Base-by-base conservation (phyloP, 2,329 filamentous ascomycete genomes). In the Colletotrichum destructivum region DNA sequence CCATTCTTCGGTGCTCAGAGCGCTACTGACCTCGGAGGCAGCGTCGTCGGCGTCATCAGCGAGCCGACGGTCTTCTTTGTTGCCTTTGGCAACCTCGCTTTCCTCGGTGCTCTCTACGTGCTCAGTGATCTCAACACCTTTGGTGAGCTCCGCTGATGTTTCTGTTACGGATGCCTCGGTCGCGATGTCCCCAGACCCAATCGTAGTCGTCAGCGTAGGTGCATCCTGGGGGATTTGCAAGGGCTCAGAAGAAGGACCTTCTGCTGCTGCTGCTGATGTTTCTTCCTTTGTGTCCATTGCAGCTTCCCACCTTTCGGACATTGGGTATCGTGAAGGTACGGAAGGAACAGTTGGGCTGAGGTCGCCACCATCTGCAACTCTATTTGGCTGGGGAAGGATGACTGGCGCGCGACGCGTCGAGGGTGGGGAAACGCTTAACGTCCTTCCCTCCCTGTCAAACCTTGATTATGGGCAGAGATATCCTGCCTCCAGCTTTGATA, bases 1-100 rank as follows among this genome's bases (percentile, higher is more conserved):
- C 47, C 67, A 66, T 38, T 26, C 55, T 0, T 47, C 8, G 11
- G 67, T 42, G 55, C 65, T 54, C 8, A 49, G 47, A 23, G 55
- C 11, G 61, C 47, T 63, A n/a, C 61, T 31, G 15, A 12, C 35
- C 9, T 42, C 47, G 8, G 35, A 51, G 26, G 31, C 46, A 13
- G 31, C 31, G 18, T 40, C 59, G 21, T 51, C 56, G 16, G 31
- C 12, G 8, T 31, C 60, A 35, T 49, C 15, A 11, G 18, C 46
- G 46, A 15, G 31, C 9, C 18, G 31, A 11, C 18, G 31, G 12
- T 44, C 38, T 26, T 11, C 35, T 21, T 23, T 12, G 31, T 31
- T 21, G 8, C 21, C 35, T 38, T 26, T 18, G 1, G 21, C 4
- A 13, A 26, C 12, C 11, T 18, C 55, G n/a, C 9, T 49, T 11